A percentile compares a stretch with the other conserved stretches of the same genome.
phyloP scores from a whole-genome alignment of 352 stramenopile species.

The Globisporangium radiosum region DNA sequence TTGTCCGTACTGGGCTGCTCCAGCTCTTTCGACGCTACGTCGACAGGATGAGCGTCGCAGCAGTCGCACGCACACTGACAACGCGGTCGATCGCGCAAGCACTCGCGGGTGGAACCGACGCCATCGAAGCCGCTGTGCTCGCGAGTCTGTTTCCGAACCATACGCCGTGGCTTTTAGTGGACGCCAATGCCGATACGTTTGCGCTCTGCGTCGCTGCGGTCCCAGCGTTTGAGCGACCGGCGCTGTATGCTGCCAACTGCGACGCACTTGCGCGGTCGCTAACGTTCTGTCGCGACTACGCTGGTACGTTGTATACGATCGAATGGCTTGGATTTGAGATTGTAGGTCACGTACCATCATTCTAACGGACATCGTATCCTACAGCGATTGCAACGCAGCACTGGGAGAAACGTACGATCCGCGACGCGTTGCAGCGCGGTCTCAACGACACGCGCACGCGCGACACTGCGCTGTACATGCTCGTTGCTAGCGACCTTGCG shows the following conservation, averaged over 20 bases:
- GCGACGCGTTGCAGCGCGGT: constrained; percentile 26
- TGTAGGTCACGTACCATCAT: not conserved
- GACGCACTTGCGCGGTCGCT: constrained; percentile 24
- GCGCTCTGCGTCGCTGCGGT: constrained; percentile 26
- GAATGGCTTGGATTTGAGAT: too few relatives aligned
- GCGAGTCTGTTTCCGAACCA: constrained; percentile 42
- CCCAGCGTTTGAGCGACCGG: constrained; percentile 20
- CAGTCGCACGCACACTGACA: constrained; percentile 24
- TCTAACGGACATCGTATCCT: too few relatives aligned
- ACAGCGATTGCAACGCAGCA: constrained; percentile 34
- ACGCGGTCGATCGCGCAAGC: constrained; percentile 16
- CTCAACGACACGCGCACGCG: constrained; percentile 24
- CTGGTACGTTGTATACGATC: constrained; percentile 16
- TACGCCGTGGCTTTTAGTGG: constrained; percentile 20
- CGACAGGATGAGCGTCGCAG: constrained; percentile 29
- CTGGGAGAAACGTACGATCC: constrained; percentile 42
- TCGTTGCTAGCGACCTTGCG: constrained; percentile 34
- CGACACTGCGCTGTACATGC: constrained; percentile 25
- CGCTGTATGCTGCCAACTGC: constrained; percentile 26
- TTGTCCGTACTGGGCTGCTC: constrained; percentile 14
- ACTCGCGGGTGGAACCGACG: constrained; percentile 4
- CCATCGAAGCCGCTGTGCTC: constrained; percentile 25
- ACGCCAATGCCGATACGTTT: constrained; percentile 31
- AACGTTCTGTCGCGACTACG: constrained; percentile 39
- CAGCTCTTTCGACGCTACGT: constrained; percentile 38